phyloP scores from a whole-genome alignment of 2,329 filamentous ascomycete genomes.

The Fusarium equiseti region DNA sequence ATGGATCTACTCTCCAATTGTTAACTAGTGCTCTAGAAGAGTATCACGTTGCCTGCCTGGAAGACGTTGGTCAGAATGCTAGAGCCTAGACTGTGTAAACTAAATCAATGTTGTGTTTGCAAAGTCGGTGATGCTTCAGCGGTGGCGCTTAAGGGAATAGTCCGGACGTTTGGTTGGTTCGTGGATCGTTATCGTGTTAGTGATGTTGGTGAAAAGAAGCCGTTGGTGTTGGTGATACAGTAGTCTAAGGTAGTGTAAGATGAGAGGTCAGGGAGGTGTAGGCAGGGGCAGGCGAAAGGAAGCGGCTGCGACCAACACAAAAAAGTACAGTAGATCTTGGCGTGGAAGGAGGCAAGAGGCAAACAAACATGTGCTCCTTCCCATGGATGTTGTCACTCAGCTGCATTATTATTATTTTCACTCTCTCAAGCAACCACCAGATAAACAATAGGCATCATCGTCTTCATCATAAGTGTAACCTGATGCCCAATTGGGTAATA shows the following conservation, averaged over 20 bases:
- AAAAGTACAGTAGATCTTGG: constrained; percentile 1
- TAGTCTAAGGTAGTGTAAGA: neutral
- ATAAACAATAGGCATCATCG: constrained; percentile 4
- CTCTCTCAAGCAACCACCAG: neutral
- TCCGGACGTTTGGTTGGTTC: constrained; percentile 23
- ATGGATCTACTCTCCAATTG: neutral
- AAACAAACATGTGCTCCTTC: neutral
- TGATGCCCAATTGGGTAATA: neutral
- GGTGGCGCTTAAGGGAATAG: neutral
- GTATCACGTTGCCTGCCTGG: neutral
- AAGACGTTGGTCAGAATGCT: neutral
- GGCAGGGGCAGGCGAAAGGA: constrained; percentile 4
- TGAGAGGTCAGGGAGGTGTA: neutral
- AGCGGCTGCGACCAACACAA: constrained; percentile 27
- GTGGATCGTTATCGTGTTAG: constrained; percentile 19
- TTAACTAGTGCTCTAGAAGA: neutral
- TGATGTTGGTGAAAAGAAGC: constrained; percentile 21
- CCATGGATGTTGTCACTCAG: neutral
- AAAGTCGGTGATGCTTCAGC: constrained; percentile 18
- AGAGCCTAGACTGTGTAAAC: neutral
- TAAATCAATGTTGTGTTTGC: neutral
- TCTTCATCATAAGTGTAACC: constrained; percentile 6
- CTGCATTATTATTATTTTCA: neutral
- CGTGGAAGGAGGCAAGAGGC: neutral
- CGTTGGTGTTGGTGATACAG: constrained; percentile 20